Percentiles rank a stretch among this genome's conserved stretches.
These are phyloP conservation scores for Daucus carota DNA, from an alignment of 129 eudicot species.

Conservation along the genomic window DNA sequence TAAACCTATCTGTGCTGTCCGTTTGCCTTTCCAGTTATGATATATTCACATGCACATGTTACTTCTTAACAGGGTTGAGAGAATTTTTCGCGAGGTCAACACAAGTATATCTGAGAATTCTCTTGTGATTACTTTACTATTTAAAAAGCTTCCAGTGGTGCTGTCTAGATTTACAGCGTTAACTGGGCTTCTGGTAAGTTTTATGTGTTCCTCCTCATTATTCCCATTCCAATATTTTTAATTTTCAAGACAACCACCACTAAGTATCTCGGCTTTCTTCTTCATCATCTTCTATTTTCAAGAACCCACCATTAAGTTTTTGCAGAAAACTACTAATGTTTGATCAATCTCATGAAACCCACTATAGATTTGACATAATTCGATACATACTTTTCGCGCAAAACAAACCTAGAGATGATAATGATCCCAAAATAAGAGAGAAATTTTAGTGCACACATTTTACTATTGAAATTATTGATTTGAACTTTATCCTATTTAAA, in stretches of 20 bases:
- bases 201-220: no score
- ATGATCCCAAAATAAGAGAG: not conserved
- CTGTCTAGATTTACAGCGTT: constrained; percentile 82
- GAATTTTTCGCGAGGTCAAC: constrained; percentile 77
- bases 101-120: constrained; percentile 62
- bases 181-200: constrained; percentile 83
- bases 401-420: not conserved
- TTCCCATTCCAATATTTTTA: no score
- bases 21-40: not conserved
- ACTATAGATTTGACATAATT: not conserved
- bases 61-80: constrained; percentile 66
- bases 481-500: not conserved
- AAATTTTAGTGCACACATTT: not conserved
- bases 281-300: not conserved
- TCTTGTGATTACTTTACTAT: constrained; percentile 61
- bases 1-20: not conserved
- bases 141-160: constrained; percentile 71
- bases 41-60: constrained; percentile 8
- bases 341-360: not conserved
- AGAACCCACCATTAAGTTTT: not conserved
- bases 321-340: not conserved
- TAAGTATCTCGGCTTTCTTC: not conserved
- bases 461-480: not conserved
- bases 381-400: not conserved
- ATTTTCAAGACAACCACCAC: not conserved